Evolutionary conservation across 2,329 filamentous ascomycete species (phyloP).

Genomic region (Metarhizium sp.): DNA sequence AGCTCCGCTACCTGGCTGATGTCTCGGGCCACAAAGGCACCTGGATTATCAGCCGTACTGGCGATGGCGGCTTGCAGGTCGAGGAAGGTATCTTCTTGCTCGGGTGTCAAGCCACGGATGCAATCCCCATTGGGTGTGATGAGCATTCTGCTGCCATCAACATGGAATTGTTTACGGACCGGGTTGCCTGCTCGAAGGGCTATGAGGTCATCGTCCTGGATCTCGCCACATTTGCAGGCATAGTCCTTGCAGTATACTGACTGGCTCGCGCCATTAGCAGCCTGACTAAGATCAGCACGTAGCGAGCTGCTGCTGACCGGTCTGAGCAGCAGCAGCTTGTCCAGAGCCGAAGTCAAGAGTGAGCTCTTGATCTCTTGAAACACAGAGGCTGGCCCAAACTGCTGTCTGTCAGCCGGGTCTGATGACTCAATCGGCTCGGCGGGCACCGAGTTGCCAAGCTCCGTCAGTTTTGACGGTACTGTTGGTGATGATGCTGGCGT

Average conservation of each 20-base stretch:
- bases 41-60: slow-evolving; percentile 38
- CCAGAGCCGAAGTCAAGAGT: slow-evolving; percentile 22
- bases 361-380: slow-evolving; percentile 25
- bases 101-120: slow-evolving; percentile 58
- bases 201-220: slow-evolving; percentile 41
- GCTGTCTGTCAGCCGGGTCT: slow-evolving; percentile 18
- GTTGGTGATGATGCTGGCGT: slow-evolving; percentile 3
- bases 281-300: slow-evolving; percentile 16
- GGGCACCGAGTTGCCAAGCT: slow-evolving; percentile 10
- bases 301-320: slow-evolving; percentile 21
- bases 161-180: slow-evolving; percentile 46
- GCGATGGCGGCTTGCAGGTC: slow-evolving; percentile 54
- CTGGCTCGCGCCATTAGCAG: slow-evolving; percentile 12
- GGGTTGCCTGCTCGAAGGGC: slow-evolving; percentile 45
- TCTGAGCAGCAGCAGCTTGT: slow-evolving; percentile 28
- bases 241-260: slow-evolving; percentile 25
- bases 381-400: slow-evolving; percentile 22
- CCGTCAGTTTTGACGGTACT: slow-evolving; percentile 5
- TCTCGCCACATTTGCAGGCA: slow-evolving; percentile 30
- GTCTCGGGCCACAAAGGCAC: slow-evolving; percentile 47
- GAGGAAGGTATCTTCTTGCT: slow-evolving; percentile 63
- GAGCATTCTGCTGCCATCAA: slow-evolving; percentile 58
- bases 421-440: slow-evolving; percentile 8
- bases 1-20: slow-evolving; percentile 43
- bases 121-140: slow-evolving; percentile 70